phyloP scores from a whole-genome alignment of 2,329 filamentous ascomycete genomes.

The Trichoderma asperellum region DNA sequence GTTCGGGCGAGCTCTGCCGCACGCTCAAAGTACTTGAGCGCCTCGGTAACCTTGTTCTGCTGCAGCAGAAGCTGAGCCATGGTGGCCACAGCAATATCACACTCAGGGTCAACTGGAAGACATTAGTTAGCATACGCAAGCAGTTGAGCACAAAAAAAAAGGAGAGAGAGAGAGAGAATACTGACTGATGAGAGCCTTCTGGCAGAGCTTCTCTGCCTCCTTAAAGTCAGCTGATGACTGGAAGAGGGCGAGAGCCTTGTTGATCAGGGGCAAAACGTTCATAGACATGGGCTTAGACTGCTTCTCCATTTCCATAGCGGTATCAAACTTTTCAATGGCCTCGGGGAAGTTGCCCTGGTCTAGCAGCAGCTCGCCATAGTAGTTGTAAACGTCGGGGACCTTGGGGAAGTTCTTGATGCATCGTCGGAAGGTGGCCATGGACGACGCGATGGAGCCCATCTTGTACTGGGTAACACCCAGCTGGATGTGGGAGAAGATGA shows the following conservation, averaged over 20 bases:
- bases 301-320: conserved; percentile 98
- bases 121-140: conserved; percentile 42
- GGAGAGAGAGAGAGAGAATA: conserved; percentile 32
- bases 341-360: conserved; percentile 96
- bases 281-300: conserved; percentile 90
- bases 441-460: conserved; percentile 96
- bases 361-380: conserved; percentile 94
- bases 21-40: conserved; percentile 94
- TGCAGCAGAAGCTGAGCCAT: conserved; percentile 98
- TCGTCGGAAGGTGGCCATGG: conserved; percentile 96
- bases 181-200: conserved; percentile 96
- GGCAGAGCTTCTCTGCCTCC: conserved; percentile 93
- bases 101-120: conserved; percentile 86
- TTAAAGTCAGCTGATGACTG: conserved; percentile 97
- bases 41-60: conserved; percentile 95
- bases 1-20: conserved; percentile 93
- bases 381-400: conserved; percentile 98
- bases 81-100: conserved; percentile 96
- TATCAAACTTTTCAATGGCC: conserved; percentile 97
- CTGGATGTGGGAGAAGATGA: conserved; percentile 99
- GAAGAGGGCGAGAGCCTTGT: conserved; percentile 96
- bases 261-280: conserved; percentile 96
- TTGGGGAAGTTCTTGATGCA: conserved; percentile 99
- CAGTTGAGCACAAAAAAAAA: neutral
- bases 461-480: conserved; percentile 99